Base-by-base conservation (phyloP, 2,329 filamentous ascomycete genomes). In the Zymoseptoria brevis region DNA sequence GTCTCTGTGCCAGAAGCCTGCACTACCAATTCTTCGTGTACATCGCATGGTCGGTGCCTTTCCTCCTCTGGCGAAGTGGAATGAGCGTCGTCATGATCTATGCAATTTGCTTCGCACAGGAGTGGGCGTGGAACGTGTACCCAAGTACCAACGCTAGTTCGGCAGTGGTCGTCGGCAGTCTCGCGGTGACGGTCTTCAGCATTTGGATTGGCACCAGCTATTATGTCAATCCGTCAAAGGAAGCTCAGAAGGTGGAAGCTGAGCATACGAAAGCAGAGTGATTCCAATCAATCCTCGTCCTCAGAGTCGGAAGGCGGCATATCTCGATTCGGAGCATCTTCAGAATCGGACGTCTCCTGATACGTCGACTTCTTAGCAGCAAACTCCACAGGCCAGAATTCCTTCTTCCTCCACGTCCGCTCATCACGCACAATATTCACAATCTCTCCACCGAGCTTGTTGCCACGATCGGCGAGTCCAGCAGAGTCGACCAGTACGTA, bases 21-120 rank as follows among this genome's bases (percentile, higher is more conserved):
- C 92, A 96, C 77, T 96, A 96, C 79, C 92, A 96, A 71, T 96
- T 96, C 79, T 96, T 91, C 75, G 85, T 89, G 52, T 96, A 95
- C 79, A 82, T 96, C 60, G 89, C 88, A 26, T 96, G 92, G 92
- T 83, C 88, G 13, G 90, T 89, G 6, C 92, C 92, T 0, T 95
- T 89, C 72, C 79, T 96, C 63, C 81, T 96, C 56, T 96, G 91
- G 90, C 84, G 84, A 68, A 84, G 86, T 57, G 86, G 87, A 1
- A 77, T 86, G 61, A 85, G 87, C 67, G 87, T 88, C 0, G 70
- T 87, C 9, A 68, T 87, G 30, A 83, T 90, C 66, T 87, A 87
- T 68, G 76, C 75, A 3, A 74, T 92, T 8, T 96, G 89, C 88
- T 81, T 79, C 2, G 79, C 83, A 60, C 92, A 96, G 74, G 92